phyloP scores from a whole-genome alignment of 2,329 filamentous ascomycete genomes.

The Dothideomycetidae sp. region DNA sequence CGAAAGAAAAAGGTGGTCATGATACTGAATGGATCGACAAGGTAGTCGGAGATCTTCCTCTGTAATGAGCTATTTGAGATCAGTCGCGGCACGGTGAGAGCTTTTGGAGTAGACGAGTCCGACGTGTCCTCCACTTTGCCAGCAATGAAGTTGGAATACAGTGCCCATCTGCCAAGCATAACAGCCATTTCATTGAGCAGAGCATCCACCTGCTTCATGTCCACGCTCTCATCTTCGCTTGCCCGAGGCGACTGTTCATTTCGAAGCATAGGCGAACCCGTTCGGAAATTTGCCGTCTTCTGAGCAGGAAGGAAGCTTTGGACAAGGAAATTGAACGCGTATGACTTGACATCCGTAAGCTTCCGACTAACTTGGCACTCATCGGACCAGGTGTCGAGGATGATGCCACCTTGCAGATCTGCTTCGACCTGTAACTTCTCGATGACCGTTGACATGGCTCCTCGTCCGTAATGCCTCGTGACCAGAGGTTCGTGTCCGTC shows the following conservation, averaged over 20 bases:
- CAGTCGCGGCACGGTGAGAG: slow-evolving; percentile 56
- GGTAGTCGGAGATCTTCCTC: slow-evolving; percentile 60
- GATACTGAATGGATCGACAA: slow-evolving; percentile 69
- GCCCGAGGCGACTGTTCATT: slow-evolving; percentile 37
- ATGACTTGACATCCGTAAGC: slow-evolving; percentile 90
- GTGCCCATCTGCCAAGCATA: slow-evolving; percentile 86
- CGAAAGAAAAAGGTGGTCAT: slow-evolving; percentile 97
- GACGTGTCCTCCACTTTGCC: slow-evolving; percentile 48
- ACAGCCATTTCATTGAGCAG: slow-evolving; percentile 75
- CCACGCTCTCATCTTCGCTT: slow-evolving; percentile 82
- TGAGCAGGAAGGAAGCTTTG: slow-evolving; percentile 77
- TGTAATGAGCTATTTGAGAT: slow-evolving; percentile 65
- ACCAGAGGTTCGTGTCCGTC: slow-evolving; percentile 83
- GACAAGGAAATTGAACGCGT: slow-evolving; percentile 92
- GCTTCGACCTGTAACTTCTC: slow-evolving; percentile 87
- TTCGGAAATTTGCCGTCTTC: slow-evolving; percentile 48
- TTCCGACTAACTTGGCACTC: slow-evolving; percentile 72
- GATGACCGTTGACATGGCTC: slow-evolving; percentile 90
- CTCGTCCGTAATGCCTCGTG: slow-evolving; percentile 80
- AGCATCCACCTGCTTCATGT: slow-evolving; percentile 91
- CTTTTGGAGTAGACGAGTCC: slow-evolving; percentile 25
- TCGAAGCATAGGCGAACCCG: slow-evolving; percentile 56
- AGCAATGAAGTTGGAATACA: slow-evolving; percentile 80
- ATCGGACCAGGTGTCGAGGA: slow-evolving; percentile 90
- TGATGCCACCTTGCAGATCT: slow-evolving; percentile 89